Conservation (phyloP, 2,329 filamentous ascomycete species). For the Pyrenochaeta sp. region DNA sequence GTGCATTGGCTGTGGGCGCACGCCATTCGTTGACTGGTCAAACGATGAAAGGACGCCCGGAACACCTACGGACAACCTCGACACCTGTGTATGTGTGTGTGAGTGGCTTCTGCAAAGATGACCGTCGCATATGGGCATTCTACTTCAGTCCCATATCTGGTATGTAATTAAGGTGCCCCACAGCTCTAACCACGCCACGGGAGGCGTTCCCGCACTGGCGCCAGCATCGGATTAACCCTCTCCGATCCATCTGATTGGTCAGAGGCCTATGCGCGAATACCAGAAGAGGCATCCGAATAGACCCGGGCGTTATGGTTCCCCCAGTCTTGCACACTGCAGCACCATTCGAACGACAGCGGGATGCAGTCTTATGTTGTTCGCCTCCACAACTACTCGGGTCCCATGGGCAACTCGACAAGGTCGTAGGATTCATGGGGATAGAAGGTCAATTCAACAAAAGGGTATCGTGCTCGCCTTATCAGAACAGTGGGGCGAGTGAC, state of each 20-base stretch:
- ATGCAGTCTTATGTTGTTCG: not conserved
- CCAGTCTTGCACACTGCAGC: not conserved
- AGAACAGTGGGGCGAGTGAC: conserved; percentile 18
- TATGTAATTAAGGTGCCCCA: not conserved
- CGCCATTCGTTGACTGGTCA: conserved; percentile 2
- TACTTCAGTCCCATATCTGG: not conserved
- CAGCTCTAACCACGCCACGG: not conserved
- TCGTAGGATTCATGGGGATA: not conserved
- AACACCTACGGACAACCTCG: not conserved
- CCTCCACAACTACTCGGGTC: not conserved
- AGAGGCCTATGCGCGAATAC: not conserved
- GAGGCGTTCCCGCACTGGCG: not conserved
- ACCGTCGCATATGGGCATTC: not conserved
- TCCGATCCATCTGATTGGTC: conserved; percentile 2
- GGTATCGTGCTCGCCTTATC: not conserved
- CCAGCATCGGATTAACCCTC: conserved; percentile 8
- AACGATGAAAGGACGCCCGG: not conserved
- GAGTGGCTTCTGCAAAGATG: not conserved
- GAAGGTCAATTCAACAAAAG: not conserved
- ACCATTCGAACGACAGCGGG: not conserved
- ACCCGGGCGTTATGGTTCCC: not conserved
- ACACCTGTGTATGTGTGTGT: not conserved
- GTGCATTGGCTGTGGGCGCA: not conserved
- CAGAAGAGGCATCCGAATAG: not conserved
- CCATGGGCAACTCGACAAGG: not conserved